These are phyloP conservation scores for Acanthamoeba lugdunensis DNA, from an alignment of 208 protist genomes.

Conservation along the genomic window DNA sequence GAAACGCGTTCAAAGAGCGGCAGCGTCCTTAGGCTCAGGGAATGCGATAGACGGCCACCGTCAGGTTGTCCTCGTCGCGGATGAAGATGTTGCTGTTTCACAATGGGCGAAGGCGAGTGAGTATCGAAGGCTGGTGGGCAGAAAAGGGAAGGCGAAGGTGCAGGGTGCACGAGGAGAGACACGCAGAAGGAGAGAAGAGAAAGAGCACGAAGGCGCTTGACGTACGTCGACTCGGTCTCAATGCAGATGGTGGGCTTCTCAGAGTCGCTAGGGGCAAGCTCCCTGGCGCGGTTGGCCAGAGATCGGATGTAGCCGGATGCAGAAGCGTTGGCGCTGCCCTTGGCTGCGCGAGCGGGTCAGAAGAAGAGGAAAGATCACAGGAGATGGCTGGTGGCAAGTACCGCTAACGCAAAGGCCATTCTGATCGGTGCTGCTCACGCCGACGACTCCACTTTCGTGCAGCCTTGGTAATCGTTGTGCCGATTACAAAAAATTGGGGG, in stretches of 20 bases:
- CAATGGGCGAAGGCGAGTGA: not conserved
- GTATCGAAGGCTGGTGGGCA: too few species aligned
- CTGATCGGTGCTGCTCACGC: constrained; percentile 3
- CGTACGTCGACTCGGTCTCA: constrained; percentile 67
- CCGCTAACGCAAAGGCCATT: constrained; percentile 66
- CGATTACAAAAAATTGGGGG: too few species aligned
- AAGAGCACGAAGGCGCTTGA: not conserved
- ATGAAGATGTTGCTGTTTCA: constrained; percentile 64
- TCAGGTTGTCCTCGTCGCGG: constrained; percentile 68
- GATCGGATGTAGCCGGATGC: constrained; percentile 65
- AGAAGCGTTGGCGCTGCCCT: constrained; percentile 55
- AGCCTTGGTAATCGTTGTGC: not conserved
- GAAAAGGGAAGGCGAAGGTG: too few species aligned
- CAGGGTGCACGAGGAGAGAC: not conserved
- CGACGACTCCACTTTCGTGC: constrained; percentile 64
- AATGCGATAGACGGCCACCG: constrained; percentile 59
- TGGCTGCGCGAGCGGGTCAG: constrained; percentile 5
- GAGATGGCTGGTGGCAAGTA: not conserved
- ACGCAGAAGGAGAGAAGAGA: not conserved
- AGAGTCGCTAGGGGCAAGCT: not conserved
- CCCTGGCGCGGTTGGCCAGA: constrained; percentile 1
- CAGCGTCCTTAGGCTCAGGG: not conserved
- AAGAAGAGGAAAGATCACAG: not conserved
- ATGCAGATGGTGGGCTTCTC: constrained; percentile 69
- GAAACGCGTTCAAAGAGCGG: too few species aligned